Conservation (phyloP, 225 moss, liverwort and hornwort genomes). For the Physcomitrium patens region DNA sequence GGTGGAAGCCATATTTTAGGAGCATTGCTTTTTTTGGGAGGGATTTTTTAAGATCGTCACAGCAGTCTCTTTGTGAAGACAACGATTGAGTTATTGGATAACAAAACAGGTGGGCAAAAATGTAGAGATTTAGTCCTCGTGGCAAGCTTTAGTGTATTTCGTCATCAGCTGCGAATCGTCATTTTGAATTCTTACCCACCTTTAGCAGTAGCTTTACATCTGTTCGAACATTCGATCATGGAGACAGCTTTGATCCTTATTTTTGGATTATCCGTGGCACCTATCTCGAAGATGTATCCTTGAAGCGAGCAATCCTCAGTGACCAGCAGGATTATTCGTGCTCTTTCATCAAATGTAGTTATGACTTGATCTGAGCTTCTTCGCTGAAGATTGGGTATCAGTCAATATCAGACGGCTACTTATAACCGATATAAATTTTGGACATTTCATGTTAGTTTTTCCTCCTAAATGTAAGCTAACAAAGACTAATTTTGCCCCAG, state of each 20-base stretch:
- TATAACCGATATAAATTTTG: too few species aligned
- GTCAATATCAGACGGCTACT: too few species aligned
- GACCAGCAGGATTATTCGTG: too few species aligned
- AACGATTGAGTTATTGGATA: neutral
- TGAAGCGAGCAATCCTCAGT: neutral
- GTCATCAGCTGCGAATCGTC: conserved; percentile 47
- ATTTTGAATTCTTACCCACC: conserved; percentile 38
- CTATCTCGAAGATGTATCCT: conserved; percentile 23
- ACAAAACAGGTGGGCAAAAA: conserved; percentile 38
- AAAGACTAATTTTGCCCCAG: too few species aligned
- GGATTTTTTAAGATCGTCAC: conserved; percentile 18
- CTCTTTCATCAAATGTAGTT: too few species aligned
- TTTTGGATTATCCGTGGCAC: conserved; percentile 43
- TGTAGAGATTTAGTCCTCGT: conserved; percentile 33
- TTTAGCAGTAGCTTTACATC: conserved; percentile 40
- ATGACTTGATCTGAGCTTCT: too few species aligned
- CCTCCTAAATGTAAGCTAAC: too few species aligned
- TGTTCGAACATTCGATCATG: conserved; percentile 57
- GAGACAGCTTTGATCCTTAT: conserved; percentile 43
- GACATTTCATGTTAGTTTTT: too few species aligned
- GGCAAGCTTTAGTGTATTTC: conserved; percentile 45
- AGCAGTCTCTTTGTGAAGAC: conserved; percentile 60
- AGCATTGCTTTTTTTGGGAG: conserved; percentile 30
- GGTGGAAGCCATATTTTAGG: conserved; percentile 53
- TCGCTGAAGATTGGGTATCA: too few species aligned